Evolutionary conservation across 2,329 filamentous ascomycete species (phyloP).

Genomic region (Paecilomyces sp.): DNA sequence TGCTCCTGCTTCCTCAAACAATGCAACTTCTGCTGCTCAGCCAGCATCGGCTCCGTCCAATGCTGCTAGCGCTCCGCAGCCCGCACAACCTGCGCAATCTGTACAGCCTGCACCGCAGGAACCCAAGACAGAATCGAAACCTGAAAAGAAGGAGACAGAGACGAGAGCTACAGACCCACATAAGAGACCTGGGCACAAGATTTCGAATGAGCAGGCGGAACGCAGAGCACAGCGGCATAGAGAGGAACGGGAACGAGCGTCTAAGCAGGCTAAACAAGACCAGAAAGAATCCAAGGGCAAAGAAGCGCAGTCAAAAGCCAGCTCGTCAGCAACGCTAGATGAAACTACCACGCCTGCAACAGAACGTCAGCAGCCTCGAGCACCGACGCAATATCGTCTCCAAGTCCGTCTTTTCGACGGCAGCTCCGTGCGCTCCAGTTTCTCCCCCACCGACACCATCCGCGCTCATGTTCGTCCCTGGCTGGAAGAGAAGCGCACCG

Average conservation of each 20-base stretch:
- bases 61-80: neutral
- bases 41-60: neutral
- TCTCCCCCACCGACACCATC: conserved; percentile 59
- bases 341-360: neutral
- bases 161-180: neutral
- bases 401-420: conserved; percentile 83
- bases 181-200: neutral
- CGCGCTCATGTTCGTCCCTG: conserved; percentile 63
- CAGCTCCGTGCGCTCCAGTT: conserved; percentile 65
- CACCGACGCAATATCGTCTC: conserved; percentile 47
- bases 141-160: neutral
- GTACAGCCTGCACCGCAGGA: conserved; percentile 2
- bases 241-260: conserved; percentile 63
- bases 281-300: conserved; percentile 58
- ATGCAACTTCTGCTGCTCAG: conserved; percentile 1
- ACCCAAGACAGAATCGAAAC: neutral
- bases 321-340: conserved; percentile 1
- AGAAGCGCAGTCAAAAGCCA: conserved; percentile 44
- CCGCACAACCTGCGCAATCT: conserved; percentile 2
- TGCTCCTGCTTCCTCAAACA: neutral
- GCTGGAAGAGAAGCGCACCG: conserved; percentile 59
- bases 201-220: conserved; percentile 45
- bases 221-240: conserved; percentile 58
- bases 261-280: conserved; percentile 70
- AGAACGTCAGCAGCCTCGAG: conserved; percentile 2